Conservation (phyloP, 495 filamentous ascomycete species). For the Pyronema domesticum region DNA sequence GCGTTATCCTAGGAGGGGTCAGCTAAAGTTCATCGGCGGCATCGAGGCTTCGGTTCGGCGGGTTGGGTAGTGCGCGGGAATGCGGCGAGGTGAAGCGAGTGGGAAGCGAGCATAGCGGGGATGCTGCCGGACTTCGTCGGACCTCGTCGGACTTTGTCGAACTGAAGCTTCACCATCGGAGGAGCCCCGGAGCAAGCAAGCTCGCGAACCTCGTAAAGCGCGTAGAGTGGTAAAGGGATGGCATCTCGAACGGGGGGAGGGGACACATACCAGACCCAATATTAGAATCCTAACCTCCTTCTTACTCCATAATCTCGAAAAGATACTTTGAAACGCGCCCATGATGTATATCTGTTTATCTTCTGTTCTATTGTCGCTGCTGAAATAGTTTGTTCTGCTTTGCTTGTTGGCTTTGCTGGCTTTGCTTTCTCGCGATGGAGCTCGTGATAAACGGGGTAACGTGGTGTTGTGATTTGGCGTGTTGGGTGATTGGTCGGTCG, state of each 20-base stretch:
- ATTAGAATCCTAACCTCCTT: conserved; percentile 97
- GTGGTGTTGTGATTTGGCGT: not conserved
- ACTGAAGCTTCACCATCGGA: too few relatives aligned
- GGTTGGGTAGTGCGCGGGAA: not conserved
- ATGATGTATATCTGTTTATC: conserved; percentile 30
- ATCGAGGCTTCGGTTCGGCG: conserved; percentile 15
- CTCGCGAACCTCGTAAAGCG: not conserved
- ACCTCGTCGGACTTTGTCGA: not conserved
- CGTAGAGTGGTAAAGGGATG: not conserved
- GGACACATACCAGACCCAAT: conserved; percentile 60
- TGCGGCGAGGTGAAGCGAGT: too few relatives aligned
- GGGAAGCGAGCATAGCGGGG: too few relatives aligned
- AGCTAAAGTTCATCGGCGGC: not conserved
- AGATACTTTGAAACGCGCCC: conserved; percentile 70
- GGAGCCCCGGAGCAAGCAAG: too few relatives aligned
- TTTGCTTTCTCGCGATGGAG: conserved; percentile 1
- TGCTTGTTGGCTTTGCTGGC: conserved; percentile 9
- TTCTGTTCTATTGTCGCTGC: not conserved
- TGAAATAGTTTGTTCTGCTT: conserved; percentile 4
- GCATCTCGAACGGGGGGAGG: not conserved
- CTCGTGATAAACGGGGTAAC: not conserved
- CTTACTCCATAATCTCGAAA: conserved; percentile 63
- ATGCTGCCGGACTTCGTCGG: too few relatives aligned
- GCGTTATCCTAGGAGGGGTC: conserved; percentile 63
- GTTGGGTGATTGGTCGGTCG: not conserved